A percentile compares a stretch with the other conserved stretches of the same genome.
phyloP scores from a whole-genome alignment of 345 rosid genomes.

The Capsella bursapastoris region DNA sequence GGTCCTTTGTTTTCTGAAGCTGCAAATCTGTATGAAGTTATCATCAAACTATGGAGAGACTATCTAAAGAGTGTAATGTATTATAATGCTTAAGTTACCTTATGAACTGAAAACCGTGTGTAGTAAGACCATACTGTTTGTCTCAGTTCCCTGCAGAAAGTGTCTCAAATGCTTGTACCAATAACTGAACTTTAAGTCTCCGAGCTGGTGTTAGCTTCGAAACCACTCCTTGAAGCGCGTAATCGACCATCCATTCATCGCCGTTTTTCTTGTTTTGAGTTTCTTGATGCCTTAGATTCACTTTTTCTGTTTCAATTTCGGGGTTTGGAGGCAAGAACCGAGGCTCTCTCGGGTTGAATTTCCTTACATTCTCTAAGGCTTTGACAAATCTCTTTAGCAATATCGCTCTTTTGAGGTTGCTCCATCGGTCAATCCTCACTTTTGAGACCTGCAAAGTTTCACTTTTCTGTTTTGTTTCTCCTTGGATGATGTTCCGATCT shows the following conservation, averaged over 20 bases:
- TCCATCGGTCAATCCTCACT: conserved; percentile 61
- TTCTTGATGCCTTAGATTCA: conserved; percentile 69
- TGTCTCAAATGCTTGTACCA: conserved; percentile 89
- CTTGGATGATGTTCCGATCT: conserved; percentile 42
- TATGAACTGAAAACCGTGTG: conserved; percentile 9
- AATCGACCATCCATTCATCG: conserved; percentile 95
- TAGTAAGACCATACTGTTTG: conserved; percentile 26
- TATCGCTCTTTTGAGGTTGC: conserved; percentile 73
- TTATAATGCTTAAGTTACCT: conserved; percentile 42
- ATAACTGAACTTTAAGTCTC: conserved; percentile 75
- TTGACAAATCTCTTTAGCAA: conserved; percentile 75
- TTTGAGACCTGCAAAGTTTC: conserved; percentile 42
- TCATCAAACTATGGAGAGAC: conserved; percentile 18
- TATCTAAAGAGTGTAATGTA: background rate
- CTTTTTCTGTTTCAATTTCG: conserved; percentile 60
- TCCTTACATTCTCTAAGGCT: conserved; percentile 73
- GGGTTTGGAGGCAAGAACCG: conserved; percentile 53
- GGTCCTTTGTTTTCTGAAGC: conserved; percentile 21
- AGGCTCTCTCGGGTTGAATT: conserved; percentile 57
- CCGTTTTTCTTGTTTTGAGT: conserved; percentile 60
- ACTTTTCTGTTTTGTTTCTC: conserved; percentile 20
- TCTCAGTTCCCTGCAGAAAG: conserved; percentile 55
- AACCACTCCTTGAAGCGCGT: conserved; percentile 78
- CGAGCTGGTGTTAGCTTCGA: conserved; percentile 80
- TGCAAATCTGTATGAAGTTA: conserved; percentile 20